Percentiles rank a stretch among this genome's conserved stretches.
Evolutionary conservation across 345 rosid genomes (phyloP).

Genomic region (Cardiospermum halicacabum): DNA sequence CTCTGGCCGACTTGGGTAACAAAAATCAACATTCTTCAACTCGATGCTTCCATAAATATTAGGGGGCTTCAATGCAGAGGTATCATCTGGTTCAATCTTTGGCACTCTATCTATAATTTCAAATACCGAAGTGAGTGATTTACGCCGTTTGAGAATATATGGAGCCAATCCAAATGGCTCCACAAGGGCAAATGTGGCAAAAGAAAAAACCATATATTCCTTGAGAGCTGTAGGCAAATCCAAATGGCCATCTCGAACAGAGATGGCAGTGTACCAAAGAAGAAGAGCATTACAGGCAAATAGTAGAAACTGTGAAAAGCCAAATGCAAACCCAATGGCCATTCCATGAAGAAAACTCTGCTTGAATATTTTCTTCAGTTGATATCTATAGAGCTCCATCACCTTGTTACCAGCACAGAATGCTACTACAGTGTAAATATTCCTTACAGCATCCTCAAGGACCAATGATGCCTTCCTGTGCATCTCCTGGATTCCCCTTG

Average conservation of each 20-base stretch:
- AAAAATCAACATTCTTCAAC: conserved; percentile 91
- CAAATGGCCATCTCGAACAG: conserved; percentile 42
- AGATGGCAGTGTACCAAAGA: conserved; percentile 85
- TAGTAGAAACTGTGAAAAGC: conserved; percentile 98
- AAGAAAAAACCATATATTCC: conserved; percentile 97
- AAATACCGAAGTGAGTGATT: conserved; percentile 86
- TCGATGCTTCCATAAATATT: conserved; percentile 97
- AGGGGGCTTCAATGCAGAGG: conserved; percentile 81
- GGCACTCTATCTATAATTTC: conserved; percentile 97
- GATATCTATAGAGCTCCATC: conserved; percentile 94
- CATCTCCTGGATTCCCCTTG: conserved; percentile 99
- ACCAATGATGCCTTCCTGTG: conserved; percentile 98
- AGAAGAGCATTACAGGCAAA: conserved; percentile 98
- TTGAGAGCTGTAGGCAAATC: conserved; percentile 72
- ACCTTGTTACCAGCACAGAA: conserved; percentile 99
- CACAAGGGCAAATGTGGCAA: conserved; percentile 97
- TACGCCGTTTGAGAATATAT: conserved; percentile 88
- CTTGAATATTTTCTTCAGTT: conserved; percentile 69
- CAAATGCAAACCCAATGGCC: conserved; percentile 96
- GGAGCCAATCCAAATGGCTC: conserved; percentile 99
- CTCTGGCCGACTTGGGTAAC: conserved; percentile 90
- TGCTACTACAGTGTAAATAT: conserved; percentile 98
- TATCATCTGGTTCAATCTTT: conserved; percentile 92
- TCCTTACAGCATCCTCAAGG: conserved; percentile 98
- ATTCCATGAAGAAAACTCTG: conserved; percentile 91